Conservation (phyloP, 2,329 filamentous ascomycete species). For the Purpureocillium lavendulum region DNA sequence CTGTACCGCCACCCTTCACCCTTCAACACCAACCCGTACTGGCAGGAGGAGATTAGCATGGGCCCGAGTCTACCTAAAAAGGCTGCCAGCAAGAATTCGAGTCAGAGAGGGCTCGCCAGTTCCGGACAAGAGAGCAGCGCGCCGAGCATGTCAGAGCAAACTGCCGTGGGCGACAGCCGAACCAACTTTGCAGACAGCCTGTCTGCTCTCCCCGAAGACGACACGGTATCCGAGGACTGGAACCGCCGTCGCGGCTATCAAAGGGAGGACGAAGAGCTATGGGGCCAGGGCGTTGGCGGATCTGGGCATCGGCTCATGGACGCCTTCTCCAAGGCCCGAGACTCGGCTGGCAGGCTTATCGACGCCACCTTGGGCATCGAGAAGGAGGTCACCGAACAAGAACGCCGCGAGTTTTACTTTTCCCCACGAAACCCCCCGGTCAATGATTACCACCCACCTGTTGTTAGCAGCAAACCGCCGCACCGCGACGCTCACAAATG, state of each 20-base stretch:
- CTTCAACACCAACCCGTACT: conserved; percentile 81
- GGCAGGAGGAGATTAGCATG: conserved; percentile 77
- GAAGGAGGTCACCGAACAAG: conserved; percentile 40
- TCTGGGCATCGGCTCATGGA: conserved; percentile 48
- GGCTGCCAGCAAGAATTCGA: conserved; percentile 46
- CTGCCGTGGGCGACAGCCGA: conserved; percentile 27
- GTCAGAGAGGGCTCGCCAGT: conserved; percentile 52
- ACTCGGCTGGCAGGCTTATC: conserved; percentile 44
- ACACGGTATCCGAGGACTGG: conserved; percentile 45
- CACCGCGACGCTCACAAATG: conserved; percentile 67
- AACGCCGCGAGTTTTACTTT: conserved; percentile 53
- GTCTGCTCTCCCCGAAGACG: conserved; percentile 28
- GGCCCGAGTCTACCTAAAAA: conserved; percentile 68
- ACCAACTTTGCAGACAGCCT: conserved; percentile 21
- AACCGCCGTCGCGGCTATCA: conserved; percentile 69
- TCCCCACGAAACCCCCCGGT: conserved; percentile 60
- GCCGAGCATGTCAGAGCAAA: conserved; percentile 27
- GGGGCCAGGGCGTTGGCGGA: conserved; percentile 50
- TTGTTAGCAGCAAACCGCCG: conserved; percentile 66
- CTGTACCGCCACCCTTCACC: conserved; percentile 73
- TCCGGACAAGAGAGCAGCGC: conserved; percentile 46
- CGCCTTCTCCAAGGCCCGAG: conserved; percentile 50
- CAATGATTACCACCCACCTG: conserved; percentile 79
- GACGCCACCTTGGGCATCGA: conserved; percentile 45
- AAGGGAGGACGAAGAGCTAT: conserved; percentile 79